Evolutionary conservation across 2,329 filamentous ascomycete species (phyloP).

Genomic region (Scedosporium minutisporum): DNA sequence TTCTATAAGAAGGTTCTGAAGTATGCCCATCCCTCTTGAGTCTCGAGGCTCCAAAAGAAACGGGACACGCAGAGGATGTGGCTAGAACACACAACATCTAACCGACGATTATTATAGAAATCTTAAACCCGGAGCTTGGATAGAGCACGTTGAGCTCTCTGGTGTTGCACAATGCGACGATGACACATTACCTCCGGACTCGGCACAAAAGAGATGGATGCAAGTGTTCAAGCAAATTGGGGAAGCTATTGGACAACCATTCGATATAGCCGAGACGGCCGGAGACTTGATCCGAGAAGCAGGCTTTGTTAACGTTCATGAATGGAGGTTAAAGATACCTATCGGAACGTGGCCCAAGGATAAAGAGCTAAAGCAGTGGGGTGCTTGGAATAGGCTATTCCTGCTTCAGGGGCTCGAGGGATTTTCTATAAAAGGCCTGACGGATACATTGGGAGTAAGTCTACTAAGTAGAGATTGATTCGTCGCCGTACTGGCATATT

Average conservation of each 20-base stretch:
- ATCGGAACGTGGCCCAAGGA: background rate
- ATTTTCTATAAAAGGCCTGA: background rate
- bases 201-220: background rate
- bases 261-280: background rate
- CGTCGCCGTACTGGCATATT: too few relatives aligned
- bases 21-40: constrained; percentile 18
- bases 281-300: background rate
- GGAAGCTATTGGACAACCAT: background rate
- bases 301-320: background rate
- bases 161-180: background rate
- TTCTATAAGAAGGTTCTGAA: constrained; percentile 36
- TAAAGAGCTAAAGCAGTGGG: background rate
- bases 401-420: background rate
- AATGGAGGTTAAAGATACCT: background rate
- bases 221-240: background rate
- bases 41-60: too few relatives aligned
- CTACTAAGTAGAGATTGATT: constrained; percentile 11
- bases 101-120: constrained; percentile 16
- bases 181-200: background rate
- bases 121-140: constrained; percentile 32
- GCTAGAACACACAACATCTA: background rate
- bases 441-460: background rate
- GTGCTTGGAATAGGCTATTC: background rate
- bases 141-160: background rate
- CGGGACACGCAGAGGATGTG: too few relatives aligned